Evolutionary conservation across 495 filamentous ascomycete species (phyloP), one percentile per base, ranked within the genome.

Genomic region (Gamarada debralockiae): DNA sequence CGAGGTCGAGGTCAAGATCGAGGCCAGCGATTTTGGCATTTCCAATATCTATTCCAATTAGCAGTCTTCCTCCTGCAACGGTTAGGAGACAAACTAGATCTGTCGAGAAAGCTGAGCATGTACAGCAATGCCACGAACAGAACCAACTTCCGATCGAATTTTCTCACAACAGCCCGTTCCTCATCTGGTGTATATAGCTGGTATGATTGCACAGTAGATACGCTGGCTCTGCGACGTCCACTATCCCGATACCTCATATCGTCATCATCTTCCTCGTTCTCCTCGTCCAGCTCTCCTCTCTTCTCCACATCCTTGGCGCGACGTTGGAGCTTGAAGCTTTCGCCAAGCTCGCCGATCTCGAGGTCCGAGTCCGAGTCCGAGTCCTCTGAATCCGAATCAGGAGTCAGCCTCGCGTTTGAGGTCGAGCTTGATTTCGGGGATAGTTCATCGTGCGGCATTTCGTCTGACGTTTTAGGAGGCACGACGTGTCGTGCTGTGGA

Each of bases 111-210:
- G 40, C 80, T 83, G 29, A 97, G 73, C 72, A 92, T 76, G 63
- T 95, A 96, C 20, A 95, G 72, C 27, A 89, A 58, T 2, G 89
- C 88, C 42, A 95, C 71, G 64, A 95, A 95, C 3, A 87, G 65
- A 15, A 95, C 89, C 53, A 96, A 71, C 47, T 74, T 78, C 51
- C 77, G 71, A 66, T 96, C 90, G 57, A 95, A 81, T 59, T 82
- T 87, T 60, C 72, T 78, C 39, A 90, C 72, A 12, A 96, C 84
- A 10, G 74, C 74, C 31, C 65, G 68, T 63, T 95, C 91, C 62
- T 95, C 89, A 29, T 89, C 82, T 0, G 71, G 68, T 2, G 89
- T 92, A 63, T 89, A 96, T 40, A 85, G 67, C 58, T 78, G 72
- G 58, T 75, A 82, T 54, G 72, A 79, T 39, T 76, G 69, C 22